Evolutionary conservation across 2,329 filamentous ascomycete species (phyloP), one percentile per base, ranked within the genome.

Genomic region (Trichoderma gracile): DNA sequence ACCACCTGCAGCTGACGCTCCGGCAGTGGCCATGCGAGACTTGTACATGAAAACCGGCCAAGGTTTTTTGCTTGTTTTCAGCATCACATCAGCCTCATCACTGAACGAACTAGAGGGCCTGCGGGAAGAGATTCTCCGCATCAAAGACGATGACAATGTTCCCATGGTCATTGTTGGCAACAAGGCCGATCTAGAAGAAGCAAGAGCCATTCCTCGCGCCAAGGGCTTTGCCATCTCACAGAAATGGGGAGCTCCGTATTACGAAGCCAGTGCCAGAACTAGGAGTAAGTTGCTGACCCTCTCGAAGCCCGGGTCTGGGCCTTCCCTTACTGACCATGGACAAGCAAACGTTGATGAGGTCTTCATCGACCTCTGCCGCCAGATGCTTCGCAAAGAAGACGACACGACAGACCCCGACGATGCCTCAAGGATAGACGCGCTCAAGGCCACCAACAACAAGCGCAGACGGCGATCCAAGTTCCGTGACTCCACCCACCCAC

Each of bases 31-130:
- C 64, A 87, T 87, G 84, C 85, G 91, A 73, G 91, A 95, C 74
- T 82, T 94, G 52, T 95, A 96, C 80, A 96, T 97, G 91, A 95
- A 95, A 75, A 91, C 92, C 45, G 92, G 92, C 63, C 92, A 96
- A 78, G 92, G 93, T 0, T 97, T 97, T 75, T 85, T 97, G 63
- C 84, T 97, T 43, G 93, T 96, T 65, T 97, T 96, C 79, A 94
- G 90, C 78, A 96, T 96, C 73, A 94, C 92, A 19, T 95, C 91
- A 67, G 82, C 85, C 67, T 91, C 91, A 40, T 96, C 92, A n/a
- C 82, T 97, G 46, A 85, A 88, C 70, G 92, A 97, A 77, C 84
- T 97, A 33, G 84, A 86, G 70, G 89, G 91, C 70, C 83, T 97
- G 47, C 89, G 92, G 57, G 92, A 96, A 73, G 92, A 96, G 77